Conservation (phyloP, 768 basidiomycete species). For the Podaxis sp. region DNA sequence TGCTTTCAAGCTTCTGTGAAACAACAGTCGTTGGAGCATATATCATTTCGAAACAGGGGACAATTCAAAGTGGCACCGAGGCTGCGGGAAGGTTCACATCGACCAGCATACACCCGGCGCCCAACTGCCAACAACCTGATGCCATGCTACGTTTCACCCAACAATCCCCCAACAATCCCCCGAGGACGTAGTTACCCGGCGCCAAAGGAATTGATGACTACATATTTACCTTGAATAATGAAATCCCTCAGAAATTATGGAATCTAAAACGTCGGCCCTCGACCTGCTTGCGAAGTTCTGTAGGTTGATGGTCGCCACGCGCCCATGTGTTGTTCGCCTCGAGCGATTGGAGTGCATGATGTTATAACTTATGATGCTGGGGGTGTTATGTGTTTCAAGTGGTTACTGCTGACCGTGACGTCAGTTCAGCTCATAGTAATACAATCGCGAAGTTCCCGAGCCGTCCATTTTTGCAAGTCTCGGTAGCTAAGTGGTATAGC, state of each 20-base stretch:
- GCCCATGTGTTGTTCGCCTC: neutral
- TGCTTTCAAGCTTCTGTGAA: conserved; percentile 34
- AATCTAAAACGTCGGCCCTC: conserved; percentile 20
- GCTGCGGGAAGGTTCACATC: neutral
- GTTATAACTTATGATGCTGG: too few species aligned
- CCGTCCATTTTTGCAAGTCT: neutral
- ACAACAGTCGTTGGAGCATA: neutral
- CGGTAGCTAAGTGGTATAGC: conserved; percentile 23
- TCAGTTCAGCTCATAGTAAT: too few species aligned
- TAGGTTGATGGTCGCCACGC: neutral
- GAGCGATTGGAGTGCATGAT: neutral
- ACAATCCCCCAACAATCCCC: neutral
- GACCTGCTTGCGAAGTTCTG: conserved; percentile 3
- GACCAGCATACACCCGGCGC: neutral
- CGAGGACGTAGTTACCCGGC: neutral
- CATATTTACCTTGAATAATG: conserved; percentile 38
- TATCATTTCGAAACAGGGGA: conserved; percentile 19
- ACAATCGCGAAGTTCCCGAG: neutral
- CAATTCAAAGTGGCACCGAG: neutral
- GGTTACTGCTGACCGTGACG: too few species aligned
- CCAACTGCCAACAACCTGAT: neutral
- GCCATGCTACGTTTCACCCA: neutral
- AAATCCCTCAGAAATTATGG: conserved; percentile 30
- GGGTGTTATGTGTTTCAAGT: neutral
- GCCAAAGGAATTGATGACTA: neutral